These are phyloP conservation scores for Biscogniauxia sp. DNA, from an alignment of 2,329 filamentous ascomycete genomes.

Conservation along the genomic window DNA sequence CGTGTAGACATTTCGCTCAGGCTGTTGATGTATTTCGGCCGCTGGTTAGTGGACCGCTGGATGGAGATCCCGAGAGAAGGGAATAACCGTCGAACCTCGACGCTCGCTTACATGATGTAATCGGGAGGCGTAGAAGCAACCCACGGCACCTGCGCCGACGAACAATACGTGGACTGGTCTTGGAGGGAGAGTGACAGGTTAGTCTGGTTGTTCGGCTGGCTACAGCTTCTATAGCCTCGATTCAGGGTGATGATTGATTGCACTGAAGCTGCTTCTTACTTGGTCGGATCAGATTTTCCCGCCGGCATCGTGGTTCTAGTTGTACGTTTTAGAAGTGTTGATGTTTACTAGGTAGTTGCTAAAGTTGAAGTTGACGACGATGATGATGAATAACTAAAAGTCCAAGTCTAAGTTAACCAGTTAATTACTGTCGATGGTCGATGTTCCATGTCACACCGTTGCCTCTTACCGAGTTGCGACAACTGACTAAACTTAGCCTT, in stretches of 20 bases:
- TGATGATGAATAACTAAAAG: too few species aligned
- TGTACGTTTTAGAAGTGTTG: not conserved
- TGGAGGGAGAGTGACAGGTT: not conserved
- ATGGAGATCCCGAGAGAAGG: not conserved
- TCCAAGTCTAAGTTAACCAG: too few species aligned
- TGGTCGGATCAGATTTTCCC: constrained; percentile 9
- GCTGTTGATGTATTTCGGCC: constrained; percentile 32
- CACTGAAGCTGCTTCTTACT: not conserved
- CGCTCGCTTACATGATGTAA: constrained; percentile 53
- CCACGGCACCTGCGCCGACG: constrained; percentile 69
- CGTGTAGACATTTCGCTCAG: constrained; percentile 52
- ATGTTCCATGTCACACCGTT: not conserved
- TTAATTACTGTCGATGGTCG: too few species aligned
- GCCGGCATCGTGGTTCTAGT: constrained; percentile 5
- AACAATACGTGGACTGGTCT: constrained; percentile 60
- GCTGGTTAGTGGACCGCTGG: not conserved
- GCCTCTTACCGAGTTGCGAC: too few species aligned
- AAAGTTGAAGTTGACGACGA: not conserved
- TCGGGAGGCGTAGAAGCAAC: constrained; percentile 69
- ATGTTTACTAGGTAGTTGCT: not conserved
- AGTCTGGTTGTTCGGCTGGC: constrained; percentile 1
- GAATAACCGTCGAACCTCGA: not conserved
- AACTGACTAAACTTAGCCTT: too few species aligned
- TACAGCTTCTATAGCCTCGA: not conserved
- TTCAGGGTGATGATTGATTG: not conserved